Conservation (phyloP, 768 basidiomycete genomes). For the Collybia nuda region DNA sequence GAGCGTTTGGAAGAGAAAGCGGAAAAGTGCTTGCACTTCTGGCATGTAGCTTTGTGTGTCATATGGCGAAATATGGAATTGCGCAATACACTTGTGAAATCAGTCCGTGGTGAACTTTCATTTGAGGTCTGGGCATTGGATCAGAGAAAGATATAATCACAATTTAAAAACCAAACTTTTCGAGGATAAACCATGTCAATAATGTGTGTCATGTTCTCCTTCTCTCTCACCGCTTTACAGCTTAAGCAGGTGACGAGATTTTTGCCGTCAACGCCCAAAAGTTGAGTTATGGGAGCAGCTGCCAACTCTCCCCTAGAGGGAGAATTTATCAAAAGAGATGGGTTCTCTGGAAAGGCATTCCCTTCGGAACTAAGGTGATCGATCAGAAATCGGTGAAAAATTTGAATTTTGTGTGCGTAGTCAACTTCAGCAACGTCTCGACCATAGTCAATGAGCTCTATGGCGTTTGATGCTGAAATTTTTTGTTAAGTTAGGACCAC, state of each 20-base stretch:
- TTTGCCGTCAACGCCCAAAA: constrained; percentile 78
- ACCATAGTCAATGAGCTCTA: constrained; percentile 89
- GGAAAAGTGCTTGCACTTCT: constrained; percentile 75
- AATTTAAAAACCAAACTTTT: constrained; percentile 47
- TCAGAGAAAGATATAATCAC: constrained; percentile 3
- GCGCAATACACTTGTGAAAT: constrained; percentile 70
- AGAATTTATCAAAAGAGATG: constrained; percentile 39
- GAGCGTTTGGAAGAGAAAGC: constrained; percentile 71
- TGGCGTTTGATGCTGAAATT: constrained; percentile 61
- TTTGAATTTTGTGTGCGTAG: constrained; percentile 89
- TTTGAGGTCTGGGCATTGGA: constrained; percentile 27
- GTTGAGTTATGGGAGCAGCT: constrained; percentile 79
- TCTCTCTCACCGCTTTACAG: constrained; percentile 71
- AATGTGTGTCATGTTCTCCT: constrained; percentile 80
- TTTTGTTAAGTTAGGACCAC: neutral
- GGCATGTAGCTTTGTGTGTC: constrained; percentile 85
- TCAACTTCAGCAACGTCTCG: constrained; percentile 71
- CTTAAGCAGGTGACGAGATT: constrained; percentile 72
- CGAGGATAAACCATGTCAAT: constrained; percentile 87
- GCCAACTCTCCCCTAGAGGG: constrained; percentile 26
- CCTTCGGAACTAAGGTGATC: constrained; percentile 82
- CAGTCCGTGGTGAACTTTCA: constrained; percentile 35
- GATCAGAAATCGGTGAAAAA: constrained; percentile 91
- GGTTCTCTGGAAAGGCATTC: constrained; percentile 61
- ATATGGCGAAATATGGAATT: constrained; percentile 80